Evolutionary conservation across 2,329 filamentous ascomycete genomes (phyloP), one percentile per base, ranked within the genome.

Genomic region (Elsinoe batatas): DNA sequence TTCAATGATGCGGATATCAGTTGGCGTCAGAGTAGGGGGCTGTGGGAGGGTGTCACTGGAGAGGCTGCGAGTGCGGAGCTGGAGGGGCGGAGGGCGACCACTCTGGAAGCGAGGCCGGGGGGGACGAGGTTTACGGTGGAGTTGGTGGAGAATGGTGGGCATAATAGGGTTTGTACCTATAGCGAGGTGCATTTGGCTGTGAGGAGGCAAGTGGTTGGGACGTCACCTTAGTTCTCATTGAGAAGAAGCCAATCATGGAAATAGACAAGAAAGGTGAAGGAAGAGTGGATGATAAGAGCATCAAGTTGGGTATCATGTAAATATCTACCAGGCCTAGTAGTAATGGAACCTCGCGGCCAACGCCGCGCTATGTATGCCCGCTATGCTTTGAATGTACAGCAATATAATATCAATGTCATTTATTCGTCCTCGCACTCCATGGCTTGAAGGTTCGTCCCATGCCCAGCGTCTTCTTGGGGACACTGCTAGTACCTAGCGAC

Each of bases 371-470:
- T 51, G 33, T 18, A 36, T 22, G 12, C 46, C 13, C 20, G 32
- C 40, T 18, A 44, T 20, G 40, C 18, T 22, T 13, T 4, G 5
- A 20, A 15, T 51, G 17, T 51, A 44, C 32, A n/a, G 22, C 22
- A 5, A 5, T 18, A 11, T 35, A 5, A 5, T 18, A 11, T 35
- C 17, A 11, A n/a, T 17, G 8, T 51, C 18, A 51, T 20, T 51
- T 51, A 18, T 51, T 51, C 33, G 47, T 37, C 17, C 63, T 60
- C 17, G 59, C 68, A 54, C 64, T 71, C 77, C 77, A 79, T 1
- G 74, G 74, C 59, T 76, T 71, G 69, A 80, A 72, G 53, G 71
- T 75, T 54, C 74, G 67, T 57, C 74, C 69, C 58, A 76, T 69
- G 1, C 78, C 78, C 55, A 79, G 59, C n/a, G 76, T 79, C 62